These are phyloP conservation scores for Botryotinia convoluta DNA, from an alignment of 2,329 filamentous ascomycete genomes.

Conservation along the genomic window DNA sequence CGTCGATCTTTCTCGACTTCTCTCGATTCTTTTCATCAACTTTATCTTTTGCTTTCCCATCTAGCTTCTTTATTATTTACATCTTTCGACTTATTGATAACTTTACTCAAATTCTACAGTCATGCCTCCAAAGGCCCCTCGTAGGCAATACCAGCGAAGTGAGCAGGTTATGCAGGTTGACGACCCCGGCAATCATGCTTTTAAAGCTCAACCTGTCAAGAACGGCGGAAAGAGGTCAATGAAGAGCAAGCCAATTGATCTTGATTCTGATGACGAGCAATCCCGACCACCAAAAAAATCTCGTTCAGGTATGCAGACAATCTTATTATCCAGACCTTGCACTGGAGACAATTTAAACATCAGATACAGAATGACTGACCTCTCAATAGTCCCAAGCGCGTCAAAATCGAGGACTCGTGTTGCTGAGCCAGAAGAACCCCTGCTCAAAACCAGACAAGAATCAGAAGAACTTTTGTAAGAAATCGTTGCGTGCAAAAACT, in stretches of 20 bases:
- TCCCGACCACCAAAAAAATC: neutral
- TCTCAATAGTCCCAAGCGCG: neutral
- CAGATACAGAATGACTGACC: neutral
- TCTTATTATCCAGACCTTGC: neutral
- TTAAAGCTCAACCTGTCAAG: neutral
- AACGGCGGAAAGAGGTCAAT: neutral
- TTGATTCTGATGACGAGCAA: neutral
- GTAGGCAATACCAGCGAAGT: neutral
- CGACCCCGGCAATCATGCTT: neutral
- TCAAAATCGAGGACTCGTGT: neutral
- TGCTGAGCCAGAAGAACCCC: no score
- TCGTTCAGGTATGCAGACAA: neutral
- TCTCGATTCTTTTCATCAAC: neutral
- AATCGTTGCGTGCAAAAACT: neutral
- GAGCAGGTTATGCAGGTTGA: neutral
- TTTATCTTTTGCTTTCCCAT: neutral
- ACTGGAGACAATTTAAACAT: fast-evolving
- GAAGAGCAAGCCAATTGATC: neutral
- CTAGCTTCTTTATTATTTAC: neutral
- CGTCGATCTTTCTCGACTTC: neutral
- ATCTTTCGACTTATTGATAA: neutral
- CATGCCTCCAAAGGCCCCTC: neutral
- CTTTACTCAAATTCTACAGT: neutral
- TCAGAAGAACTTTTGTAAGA: no score
- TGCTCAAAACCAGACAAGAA: no score